phyloP scores from a whole-genome alignment of 2,329 filamentous ascomycete genomes.

The Beauveria scarabaeidicola region DNA sequence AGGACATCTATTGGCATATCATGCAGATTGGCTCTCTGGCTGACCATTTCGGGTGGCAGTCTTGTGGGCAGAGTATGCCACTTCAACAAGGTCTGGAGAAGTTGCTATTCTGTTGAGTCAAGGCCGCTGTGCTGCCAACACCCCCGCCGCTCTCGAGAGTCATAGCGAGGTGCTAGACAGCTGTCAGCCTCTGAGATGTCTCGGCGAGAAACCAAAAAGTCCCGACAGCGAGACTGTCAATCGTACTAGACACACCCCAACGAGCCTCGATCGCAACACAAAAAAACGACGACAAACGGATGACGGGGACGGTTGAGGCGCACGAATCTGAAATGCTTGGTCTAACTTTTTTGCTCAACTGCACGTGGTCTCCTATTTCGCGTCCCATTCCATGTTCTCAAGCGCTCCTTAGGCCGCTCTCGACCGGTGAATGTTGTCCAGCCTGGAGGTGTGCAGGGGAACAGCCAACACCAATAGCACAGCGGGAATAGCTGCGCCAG shows the following conservation, averaged over 20 bases:
- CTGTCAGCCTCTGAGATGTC: not conserved
- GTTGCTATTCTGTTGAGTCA: not conserved
- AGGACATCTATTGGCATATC: not conserved
- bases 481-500: not conserved
- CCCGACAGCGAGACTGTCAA: not conserved
- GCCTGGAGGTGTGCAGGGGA: not conserved
- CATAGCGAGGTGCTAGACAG: not conserved
- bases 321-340: not conserved
- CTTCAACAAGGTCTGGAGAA: not conserved
- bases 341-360: constrained; percentile 1
- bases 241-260: not conserved
- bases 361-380: constrained; percentile 3
- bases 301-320: not conserved
- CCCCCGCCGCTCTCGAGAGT: not conserved
- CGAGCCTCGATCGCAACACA: not conserved
- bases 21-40: not conserved
- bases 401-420: not conserved
- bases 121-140: not conserved
- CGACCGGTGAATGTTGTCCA: not conserved
- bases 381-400: not conserved
- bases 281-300: not conserved
- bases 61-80: not conserved
- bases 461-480: not conserved
- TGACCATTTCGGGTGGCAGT: not conserved
- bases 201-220: not conserved